These are phyloP conservation scores for Ascochyta clinopodiicola DNA, from an alignment of 2,329 filamentous ascomycete species.

Conservation along the genomic window DNA sequence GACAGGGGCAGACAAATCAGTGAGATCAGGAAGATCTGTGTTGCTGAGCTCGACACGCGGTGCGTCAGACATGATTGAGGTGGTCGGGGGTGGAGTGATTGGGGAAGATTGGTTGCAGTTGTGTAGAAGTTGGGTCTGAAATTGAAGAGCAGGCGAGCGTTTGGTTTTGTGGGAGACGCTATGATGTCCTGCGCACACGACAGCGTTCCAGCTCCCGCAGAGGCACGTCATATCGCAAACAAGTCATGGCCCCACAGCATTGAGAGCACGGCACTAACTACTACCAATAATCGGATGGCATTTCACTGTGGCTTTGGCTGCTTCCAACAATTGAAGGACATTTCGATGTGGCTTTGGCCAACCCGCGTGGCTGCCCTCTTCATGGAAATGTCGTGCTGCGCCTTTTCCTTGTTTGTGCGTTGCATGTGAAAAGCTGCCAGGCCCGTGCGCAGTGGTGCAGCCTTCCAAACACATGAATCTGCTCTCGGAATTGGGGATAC, in stretches of 20 bases:
- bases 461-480: no score
- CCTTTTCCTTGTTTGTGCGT: constrained; percentile 7
- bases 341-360: neutral
- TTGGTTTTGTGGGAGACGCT: constrained; percentile 17
- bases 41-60: constrained; percentile 41
- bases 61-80: constrained; percentile 38
- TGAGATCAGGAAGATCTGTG: constrained; percentile 33
- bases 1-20: constrained; percentile 34
- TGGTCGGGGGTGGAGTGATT: constrained; percentile 1
- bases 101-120: constrained; percentile 7
- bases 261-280: constrained; percentile 4
- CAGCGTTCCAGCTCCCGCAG: constrained; percentile 16
- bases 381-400: constrained; percentile 9
- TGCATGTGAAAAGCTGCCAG: constrained; percentile 10
- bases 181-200: constrained; percentile 17
- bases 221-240: constrained; percentile 17
- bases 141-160: constrained; percentile 5
- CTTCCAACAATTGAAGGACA: constrained; percentile 1
- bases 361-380: neutral
- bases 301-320: constrained; percentile 6
- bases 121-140: constrained; percentile 5
- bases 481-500: no score
- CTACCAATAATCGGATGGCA: constrained; percentile 1
- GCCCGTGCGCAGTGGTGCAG: no score
- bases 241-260: constrained; percentile 17